Conservation (phyloP, 306 rosid genomes). For the Amphicarpaea edgeworthii region DNA sequence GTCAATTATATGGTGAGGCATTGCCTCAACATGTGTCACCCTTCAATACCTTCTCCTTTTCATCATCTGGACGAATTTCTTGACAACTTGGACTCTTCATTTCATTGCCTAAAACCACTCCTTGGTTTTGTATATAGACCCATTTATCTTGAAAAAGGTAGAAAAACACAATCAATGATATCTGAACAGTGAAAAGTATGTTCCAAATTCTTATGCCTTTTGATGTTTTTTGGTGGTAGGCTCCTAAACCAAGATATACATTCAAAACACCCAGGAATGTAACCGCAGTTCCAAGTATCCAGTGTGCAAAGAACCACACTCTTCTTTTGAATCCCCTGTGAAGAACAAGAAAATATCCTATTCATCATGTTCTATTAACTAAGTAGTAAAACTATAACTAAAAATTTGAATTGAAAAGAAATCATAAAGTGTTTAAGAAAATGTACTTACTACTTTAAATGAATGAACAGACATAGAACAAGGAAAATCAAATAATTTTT, state of each 20-base stretch:
- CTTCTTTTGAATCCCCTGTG: slow-evolving; percentile 82
- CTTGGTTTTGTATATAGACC: slow-evolving; percentile 70
- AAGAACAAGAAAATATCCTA: slow-evolving; percentile 3
- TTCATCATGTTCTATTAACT: slow-evolving; percentile 18
- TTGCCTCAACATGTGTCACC: slow-evolving; percentile 60
- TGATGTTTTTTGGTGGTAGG: slow-evolving; percentile 80
- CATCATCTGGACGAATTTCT: slow-evolving; percentile 43
- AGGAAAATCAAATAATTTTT: background rate
- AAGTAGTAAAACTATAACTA: background rate
- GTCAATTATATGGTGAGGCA: slow-evolving; percentile 21
- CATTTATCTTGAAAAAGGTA: slow-evolving; percentile 96
- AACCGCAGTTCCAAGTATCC: slow-evolving; percentile 77
- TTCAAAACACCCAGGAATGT: slow-evolving; percentile 71
- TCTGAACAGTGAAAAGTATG: slow-evolving; percentile 69
- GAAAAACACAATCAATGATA: slow-evolving; percentile 63
- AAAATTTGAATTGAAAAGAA: slow-evolving; percentile 17
- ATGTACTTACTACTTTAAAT: background rate
- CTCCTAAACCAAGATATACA: slow-evolving; percentile 76
- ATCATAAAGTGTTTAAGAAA: background rate
- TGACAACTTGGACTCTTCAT: slow-evolving; percentile 39
- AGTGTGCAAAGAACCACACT: slow-evolving; percentile 74
- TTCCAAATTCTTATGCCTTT: slow-evolving; percentile 66
- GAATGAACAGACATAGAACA: background rate
- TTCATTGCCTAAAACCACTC: slow-evolving; percentile 60
- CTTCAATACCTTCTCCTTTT: slow-evolving; percentile 54